Percentiles rank a stretch among this genome's conserved stretches.
Conservation (phyloP, 805 yeast species). For the Candida sakaeoensis region DNA sequence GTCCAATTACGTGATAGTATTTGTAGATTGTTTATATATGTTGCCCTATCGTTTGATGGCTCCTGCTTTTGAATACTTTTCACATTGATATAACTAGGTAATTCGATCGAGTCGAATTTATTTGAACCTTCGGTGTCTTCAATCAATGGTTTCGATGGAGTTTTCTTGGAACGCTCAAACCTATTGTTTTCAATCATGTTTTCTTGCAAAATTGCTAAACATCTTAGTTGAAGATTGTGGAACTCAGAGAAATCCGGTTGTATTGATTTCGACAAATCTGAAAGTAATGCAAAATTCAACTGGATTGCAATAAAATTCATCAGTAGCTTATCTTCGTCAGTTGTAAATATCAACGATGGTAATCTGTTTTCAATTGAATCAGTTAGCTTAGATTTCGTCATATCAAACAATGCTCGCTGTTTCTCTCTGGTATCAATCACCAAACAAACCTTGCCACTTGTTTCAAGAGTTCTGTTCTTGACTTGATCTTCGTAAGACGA, state of each 20-base stretch:
- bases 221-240: slow-evolving; percentile 7
- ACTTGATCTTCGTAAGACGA: slow-evolving; percentile 5
- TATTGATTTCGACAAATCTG: slow-evolving; percentile 11
- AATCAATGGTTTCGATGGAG: neutral
- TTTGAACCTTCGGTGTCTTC: neutral
- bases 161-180: slow-evolving; percentile 1
- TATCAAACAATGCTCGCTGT: slow-evolving; percentile 12
- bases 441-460: slow-evolving; percentile 1
- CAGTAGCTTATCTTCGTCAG: slow-evolving; percentile 31
- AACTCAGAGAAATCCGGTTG: slow-evolving; percentile 4
- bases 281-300: slow-evolving; percentile 25
- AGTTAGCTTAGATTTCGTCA: slow-evolving; percentile 19
- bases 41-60: neutral
- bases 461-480: neutral
- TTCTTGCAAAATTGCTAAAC: slow-evolving; percentile 14
- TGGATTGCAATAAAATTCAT: slow-evolving; percentile 24
- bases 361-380: slow-evolving; percentile 26
- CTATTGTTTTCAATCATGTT: slow-evolving; percentile 16
- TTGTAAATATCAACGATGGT: slow-evolving; percentile 20
- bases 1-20: slow-evolving; percentile 10
- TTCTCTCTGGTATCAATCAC: slow-evolving; percentile 3
- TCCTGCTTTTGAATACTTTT: slow-evolving; percentile 19
- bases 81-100: slow-evolving; percentile 37
- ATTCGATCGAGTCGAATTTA: slow-evolving; percentile 26
- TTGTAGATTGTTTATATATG: slow-evolving; percentile 8